These are phyloP conservation scores for Kwoniella heveanensis DNA, from an alignment of 768 basidiomycete species.

Conservation along the genomic window DNA sequence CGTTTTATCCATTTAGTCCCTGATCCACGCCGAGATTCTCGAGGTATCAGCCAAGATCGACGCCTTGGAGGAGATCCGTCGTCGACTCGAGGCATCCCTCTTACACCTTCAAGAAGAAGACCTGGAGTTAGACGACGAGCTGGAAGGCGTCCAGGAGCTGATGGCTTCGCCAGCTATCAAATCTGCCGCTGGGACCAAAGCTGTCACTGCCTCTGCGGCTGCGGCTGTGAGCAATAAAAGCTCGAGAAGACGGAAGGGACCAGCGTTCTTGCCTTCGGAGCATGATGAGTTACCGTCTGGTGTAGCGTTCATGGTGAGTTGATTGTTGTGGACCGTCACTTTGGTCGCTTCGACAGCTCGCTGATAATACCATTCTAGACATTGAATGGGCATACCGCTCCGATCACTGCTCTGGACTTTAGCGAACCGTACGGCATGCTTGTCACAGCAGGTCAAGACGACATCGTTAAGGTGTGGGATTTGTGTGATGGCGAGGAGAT, in stretches of 20 bases:
- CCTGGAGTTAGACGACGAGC: constrained; percentile 92
- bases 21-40: constrained; percentile 80
- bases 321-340: not conserved
- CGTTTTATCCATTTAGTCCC: constrained; percentile 66
- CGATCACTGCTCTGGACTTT: constrained; percentile 87
- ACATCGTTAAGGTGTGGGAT: constrained; percentile 91
- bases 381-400: constrained; percentile 74
- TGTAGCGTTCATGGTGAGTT: constrained; percentile 91
- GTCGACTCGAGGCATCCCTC: constrained; percentile 77
- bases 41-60: constrained; percentile 90
- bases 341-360: no score
- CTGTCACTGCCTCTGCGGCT: constrained; percentile 60
- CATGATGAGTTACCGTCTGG: constrained; percentile 92
- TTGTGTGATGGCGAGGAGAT: constrained; percentile 84
- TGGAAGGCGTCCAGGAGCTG: constrained; percentile 85
- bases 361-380: no score
- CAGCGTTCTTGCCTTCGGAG: constrained; percentile 94
- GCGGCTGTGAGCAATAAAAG: constrained; percentile 57
- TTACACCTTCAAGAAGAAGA: constrained; percentile 91
- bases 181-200: constrained; percentile 46
- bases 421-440: constrained; percentile 95
- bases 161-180: constrained; percentile 58
- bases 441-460: constrained; percentile 84
- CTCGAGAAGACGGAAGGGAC: constrained; percentile 77
- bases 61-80: constrained; percentile 75